Percentiles rank a stretch among this genome's conserved stretches.
Evolutionary conservation across 805 yeast species (phyloP).

Genomic region (Spathaspora arborariae): DNA sequence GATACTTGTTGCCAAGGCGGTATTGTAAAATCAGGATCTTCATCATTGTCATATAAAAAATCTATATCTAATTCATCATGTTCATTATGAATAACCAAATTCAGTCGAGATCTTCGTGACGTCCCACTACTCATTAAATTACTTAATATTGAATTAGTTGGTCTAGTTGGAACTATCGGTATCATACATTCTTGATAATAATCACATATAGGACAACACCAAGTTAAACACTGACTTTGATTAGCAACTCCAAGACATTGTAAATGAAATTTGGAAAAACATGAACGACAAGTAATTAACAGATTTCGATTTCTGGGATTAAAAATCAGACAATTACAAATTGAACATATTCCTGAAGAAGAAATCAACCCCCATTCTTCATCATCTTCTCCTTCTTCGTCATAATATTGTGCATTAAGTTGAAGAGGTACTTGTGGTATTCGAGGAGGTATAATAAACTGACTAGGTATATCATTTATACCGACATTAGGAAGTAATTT

Average conservation of each 20-base stretch:
- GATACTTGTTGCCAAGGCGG: conserved; percentile 2
- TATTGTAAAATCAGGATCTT: not conserved
- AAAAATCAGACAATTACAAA: conserved; percentile 4
- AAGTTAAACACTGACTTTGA: conserved; percentile 14
- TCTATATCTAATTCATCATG: conserved; percentile 29
- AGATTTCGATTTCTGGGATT: not conserved
- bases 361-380: not conserved
- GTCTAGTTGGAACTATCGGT: not conserved
- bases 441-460: conserved; percentile 24
- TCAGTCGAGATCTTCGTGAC: conserved; percentile 7
- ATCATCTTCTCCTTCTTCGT: conserved; percentile 1
- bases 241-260: conserved; percentile 5
- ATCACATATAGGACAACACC: conserved; percentile 55
- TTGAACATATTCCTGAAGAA: conserved; percentile 11
- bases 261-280: conserved; percentile 6
- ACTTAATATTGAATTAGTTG: not conserved
- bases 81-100: conserved; percentile 25
- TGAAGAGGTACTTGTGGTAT: not conserved
- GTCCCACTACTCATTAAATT: not conserved
- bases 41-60: conserved; percentile 18
- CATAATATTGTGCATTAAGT: not conserved
- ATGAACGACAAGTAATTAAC: conserved; percentile 6
- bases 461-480: conserved; percentile 34
- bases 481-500: conserved; percentile 31
- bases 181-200: conserved; percentile 31